phyloP scores from a whole-genome alignment of 441 rosid genomes.

The Erysimum cheiri region DNA sequence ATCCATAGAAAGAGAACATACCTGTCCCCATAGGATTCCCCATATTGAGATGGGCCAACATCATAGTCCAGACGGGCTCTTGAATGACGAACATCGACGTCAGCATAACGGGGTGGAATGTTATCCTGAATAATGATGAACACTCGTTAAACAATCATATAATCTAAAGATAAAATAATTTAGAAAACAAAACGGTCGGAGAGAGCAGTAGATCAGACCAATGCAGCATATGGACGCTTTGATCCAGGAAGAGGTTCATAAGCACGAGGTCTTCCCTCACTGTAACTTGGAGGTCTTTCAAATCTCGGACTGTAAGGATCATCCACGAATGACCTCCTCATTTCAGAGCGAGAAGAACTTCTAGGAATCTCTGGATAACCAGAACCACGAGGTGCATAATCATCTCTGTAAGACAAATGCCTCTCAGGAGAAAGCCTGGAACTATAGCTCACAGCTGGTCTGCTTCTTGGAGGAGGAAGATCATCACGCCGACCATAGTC shows the following conservation, averaged over 20 bases:
- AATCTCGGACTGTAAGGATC: slow-evolving; percentile 81
- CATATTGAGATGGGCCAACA: slow-evolving; percentile 68
- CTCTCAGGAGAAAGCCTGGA: slow-evolving; percentile 81
- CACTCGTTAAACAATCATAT: slow-evolving; percentile 25
- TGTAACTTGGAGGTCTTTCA: slow-evolving; percentile 81
- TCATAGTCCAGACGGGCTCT: slow-evolving; percentile 95
- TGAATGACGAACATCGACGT: slow-evolving; percentile 68
- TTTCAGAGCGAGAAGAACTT: slow-evolving; percentile 63
- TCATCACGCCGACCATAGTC: slow-evolving; percentile 81
- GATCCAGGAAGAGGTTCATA: slow-evolving; percentile 86
- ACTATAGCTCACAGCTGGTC: slow-evolving; percentile 76
- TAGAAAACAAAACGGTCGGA: slow-evolving; percentile 3
- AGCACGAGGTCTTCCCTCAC: slow-evolving; percentile 81
- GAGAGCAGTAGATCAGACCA: slow-evolving; percentile 56
- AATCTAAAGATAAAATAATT: background rate
- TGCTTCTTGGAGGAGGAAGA: slow-evolving; percentile 81
- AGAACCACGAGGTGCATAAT: slow-evolving; percentile 72
- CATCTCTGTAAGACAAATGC: slow-evolving; percentile 76
- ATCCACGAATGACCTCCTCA: slow-evolving; percentile 82
- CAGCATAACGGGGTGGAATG: slow-evolving; percentile 83
- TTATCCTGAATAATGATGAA: slow-evolving; percentile 62
- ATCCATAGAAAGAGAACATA: slow-evolving; percentile 40
- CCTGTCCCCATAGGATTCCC: slow-evolving; percentile 87
- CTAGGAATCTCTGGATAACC: slow-evolving; percentile 79
- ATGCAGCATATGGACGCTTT: slow-evolving; percentile 81